phyloP scores from a whole-genome alignment of 495 filamentous ascomycete species.

The Pyronema omphalodes region DNA sequence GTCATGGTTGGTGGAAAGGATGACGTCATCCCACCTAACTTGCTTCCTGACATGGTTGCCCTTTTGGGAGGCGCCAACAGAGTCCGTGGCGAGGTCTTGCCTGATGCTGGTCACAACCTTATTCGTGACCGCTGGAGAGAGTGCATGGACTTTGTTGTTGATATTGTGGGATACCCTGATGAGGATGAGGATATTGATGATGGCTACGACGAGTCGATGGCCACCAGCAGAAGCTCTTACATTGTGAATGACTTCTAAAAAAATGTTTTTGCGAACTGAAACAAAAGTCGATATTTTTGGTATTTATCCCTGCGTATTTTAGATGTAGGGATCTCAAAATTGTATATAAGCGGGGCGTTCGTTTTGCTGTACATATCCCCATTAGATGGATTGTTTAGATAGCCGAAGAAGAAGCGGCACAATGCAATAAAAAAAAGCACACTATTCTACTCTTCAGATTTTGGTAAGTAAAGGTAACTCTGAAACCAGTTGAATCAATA shows the following conservation, averaged over 20 bases:
- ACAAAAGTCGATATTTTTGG: background rate
- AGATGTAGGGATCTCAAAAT: background rate
- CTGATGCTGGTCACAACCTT: constrained; percentile 14
- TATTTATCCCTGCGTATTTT: background rate
- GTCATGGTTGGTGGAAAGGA: constrained; percentile 34
- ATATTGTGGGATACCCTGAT: constrained; percentile 1
- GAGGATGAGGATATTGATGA: background rate
- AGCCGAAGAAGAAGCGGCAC: too few relatives aligned
- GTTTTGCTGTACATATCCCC: background rate
- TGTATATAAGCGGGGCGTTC: background rate
- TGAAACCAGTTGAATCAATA: too few relatives aligned
- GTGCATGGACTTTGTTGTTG: constrained; percentile 6
- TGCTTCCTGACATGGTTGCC: constrained; percentile 18
- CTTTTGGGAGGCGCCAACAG: constrained; percentile 14
- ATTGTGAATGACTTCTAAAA: background rate
- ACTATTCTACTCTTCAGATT: too few relatives aligned
- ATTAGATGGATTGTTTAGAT: too few relatives aligned
- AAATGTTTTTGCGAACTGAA: background rate
- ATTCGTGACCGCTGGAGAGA: constrained; percentile 12
- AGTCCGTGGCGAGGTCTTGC: constrained; percentile 7
- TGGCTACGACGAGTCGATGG: background rate
- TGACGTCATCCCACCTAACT: constrained; percentile 27
- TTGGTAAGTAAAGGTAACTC: too few relatives aligned
- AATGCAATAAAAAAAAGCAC: too few relatives aligned
- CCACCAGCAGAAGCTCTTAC: background rate